phyloP scores from a whole-genome alignment of 768 basidiomycete species.

The Collybia sordida region DNA sequence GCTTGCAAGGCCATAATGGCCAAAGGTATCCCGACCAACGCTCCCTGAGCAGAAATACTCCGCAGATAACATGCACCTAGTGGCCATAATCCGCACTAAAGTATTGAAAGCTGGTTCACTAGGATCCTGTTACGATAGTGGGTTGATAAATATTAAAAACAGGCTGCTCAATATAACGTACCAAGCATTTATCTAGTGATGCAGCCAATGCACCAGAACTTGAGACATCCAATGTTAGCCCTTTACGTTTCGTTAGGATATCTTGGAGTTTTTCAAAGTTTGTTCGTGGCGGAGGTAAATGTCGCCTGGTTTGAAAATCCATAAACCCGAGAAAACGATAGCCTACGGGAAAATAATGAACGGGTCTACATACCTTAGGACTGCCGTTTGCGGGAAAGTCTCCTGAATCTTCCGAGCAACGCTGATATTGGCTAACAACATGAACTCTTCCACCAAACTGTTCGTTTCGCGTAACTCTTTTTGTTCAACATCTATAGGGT shows the following conservation, averaged over 20 bases:
- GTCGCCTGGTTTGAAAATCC: slow-evolving; percentile 53
- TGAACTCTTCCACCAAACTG: slow-evolving; percentile 97
- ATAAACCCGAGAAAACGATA: background rate
- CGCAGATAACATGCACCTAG: slow-evolving; percentile 96
- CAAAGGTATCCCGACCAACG: slow-evolving; percentile 88
- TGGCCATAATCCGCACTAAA: slow-evolving; percentile 98
- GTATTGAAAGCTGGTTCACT: slow-evolving; percentile 92
- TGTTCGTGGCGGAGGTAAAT: slow-evolving; percentile 85
- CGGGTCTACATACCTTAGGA: slow-evolving; percentile 59
- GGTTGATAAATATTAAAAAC: background rate
- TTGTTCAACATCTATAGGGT: slow-evolving; percentile 96
- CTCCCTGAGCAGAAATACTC: slow-evolving; percentile 98
- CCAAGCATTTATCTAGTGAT: slow-evolving; percentile 85
- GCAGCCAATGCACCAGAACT: slow-evolving; percentile 87
- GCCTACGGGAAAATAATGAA: background rate
- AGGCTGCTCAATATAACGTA: slow-evolving; percentile 25
- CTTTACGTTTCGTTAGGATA: slow-evolving; percentile 82
- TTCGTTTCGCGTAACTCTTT: slow-evolving; percentile 93
- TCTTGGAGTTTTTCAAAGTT: slow-evolving; percentile 98
- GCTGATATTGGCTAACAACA: slow-evolving; percentile 96
- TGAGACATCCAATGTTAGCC: slow-evolving; percentile 83
- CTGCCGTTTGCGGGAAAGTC: slow-evolving; percentile 93
- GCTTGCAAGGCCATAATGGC: slow-evolving; percentile 96
- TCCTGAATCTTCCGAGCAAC: slow-evolving; percentile 92
- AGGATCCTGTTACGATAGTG: slow-evolving; percentile 55